Evolutionary conservation across 2,329 filamentous ascomycete species (phyloP).

Genomic region (Tympanopsis confertula): DNA sequence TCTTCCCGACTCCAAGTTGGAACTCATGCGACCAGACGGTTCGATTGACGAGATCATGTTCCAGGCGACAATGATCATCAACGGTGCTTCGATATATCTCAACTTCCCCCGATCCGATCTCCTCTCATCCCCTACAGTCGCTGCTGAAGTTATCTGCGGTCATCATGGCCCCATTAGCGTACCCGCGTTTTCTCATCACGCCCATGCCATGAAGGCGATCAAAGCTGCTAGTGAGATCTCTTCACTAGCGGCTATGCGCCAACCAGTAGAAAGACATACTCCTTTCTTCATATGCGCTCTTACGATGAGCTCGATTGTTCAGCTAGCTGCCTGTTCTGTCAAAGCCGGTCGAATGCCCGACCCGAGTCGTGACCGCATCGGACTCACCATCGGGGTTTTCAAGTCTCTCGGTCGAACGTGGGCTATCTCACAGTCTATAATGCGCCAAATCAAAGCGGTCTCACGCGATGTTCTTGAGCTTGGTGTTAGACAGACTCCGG

Average conservation of each 20-base stretch:
- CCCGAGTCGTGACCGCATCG: constrained; percentile 36
- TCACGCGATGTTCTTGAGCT: constrained; percentile 30
- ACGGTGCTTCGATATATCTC: constrained; percentile 29
- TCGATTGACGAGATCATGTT: constrained; percentile 51
- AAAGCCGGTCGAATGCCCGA: constrained; percentile 26
- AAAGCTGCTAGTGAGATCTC: constrained; percentile 46
- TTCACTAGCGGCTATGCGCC: constrained; percentile 35
- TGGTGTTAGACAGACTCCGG: not conserved
- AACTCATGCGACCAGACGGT: constrained; percentile 37
- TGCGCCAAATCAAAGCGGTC: constrained; percentile 43
- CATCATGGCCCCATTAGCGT: constrained; percentile 20
- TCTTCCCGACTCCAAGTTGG: constrained; percentile 39
- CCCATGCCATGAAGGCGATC: constrained; percentile 44
- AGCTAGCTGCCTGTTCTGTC: constrained; percentile 45
- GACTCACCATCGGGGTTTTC: constrained; percentile 43
- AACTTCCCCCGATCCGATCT: constrained; percentile 22
- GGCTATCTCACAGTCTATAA: constrained; percentile 41
- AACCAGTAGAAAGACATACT: constrained; percentile 37
- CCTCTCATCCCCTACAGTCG: constrained; percentile 23
- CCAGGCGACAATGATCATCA: constrained; percentile 47
- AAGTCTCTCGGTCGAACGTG: constrained; percentile 41
- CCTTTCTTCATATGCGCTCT: constrained; percentile 44
- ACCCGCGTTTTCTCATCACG: not conserved
- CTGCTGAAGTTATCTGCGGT: constrained; percentile 14
- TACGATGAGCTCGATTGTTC: constrained; percentile 39